These are phyloP conservation scores for Ballota nigra DNA, from an alignment of 257 asterid genomes.

Conservation along the genomic window DNA sequence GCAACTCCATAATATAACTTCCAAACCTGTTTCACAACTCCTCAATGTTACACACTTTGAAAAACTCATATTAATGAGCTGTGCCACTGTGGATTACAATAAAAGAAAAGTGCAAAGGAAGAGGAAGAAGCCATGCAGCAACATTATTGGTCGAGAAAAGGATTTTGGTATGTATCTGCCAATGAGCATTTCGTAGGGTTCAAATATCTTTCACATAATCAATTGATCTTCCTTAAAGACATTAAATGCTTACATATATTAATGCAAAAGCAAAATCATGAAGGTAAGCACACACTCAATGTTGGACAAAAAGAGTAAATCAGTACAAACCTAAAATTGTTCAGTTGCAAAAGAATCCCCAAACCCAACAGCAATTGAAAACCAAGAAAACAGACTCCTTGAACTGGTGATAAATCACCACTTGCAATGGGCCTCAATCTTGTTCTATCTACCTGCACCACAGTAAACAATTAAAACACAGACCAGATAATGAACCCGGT, in stretches of 20 bases:
- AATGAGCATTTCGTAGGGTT: conserved; percentile 1
- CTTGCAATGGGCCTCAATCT: conserved; percentile 87
- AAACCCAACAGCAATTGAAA: conserved; percentile 83
- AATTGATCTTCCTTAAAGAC: neutral
- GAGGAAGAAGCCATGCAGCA: neutral
- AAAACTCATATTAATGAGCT: neutral
- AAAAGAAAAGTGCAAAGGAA: neutral
- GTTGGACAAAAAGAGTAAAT: conserved; percentile 7
- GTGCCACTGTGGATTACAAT: neutral
- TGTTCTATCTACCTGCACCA: conserved; percentile 91
- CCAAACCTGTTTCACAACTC: neutral
- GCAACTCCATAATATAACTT: conserved; percentile 1
- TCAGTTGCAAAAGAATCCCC: conserved; percentile 84
- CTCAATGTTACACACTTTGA: conserved; percentile 1
- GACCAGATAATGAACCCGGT: conserved; percentile 10
- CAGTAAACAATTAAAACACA: conserved; percentile 35
- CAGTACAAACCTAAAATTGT: conserved; percentile 65
- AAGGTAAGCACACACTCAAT: neutral
- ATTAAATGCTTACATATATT: neutral
- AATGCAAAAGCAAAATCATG: neutral
- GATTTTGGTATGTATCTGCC: neutral
- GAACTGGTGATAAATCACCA: conserved; percentile 76
- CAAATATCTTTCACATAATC: neutral
- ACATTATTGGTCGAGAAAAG: neutral
- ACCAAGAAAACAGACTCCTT: conserved; percentile 83